Evolutionary conservation across 106 monocot genomes (phyloP), one percentile per base, ranked within the genome.

Genomic region (Dendrobium catenatum): DNA sequence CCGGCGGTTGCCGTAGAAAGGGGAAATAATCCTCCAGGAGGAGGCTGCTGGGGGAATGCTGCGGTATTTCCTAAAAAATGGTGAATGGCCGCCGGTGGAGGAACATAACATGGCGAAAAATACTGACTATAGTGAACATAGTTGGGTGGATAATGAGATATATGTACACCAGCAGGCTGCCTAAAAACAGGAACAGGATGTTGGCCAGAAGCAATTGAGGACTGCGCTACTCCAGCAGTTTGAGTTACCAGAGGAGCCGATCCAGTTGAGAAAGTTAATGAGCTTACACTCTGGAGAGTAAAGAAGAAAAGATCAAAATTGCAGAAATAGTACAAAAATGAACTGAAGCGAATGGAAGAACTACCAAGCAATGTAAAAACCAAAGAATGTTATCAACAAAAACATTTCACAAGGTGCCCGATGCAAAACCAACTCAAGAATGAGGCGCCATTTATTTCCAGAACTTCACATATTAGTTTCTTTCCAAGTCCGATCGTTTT

Each of bases 91-190:
- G 87, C 31, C 59, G 84, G 84, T 2, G 91, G 82, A 18, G 89
- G 90, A 76, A 94, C 81, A 81, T 88, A 97, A 78, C 89, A 92
- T 46, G 92, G 93, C 4, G 89, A 77, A 75, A 90, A 83, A 86
- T 92, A 94, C 59, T 90, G 94, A 78, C 64, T 80, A 82, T 91
- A 94, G 41, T 89, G 89, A 67, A 94, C 56, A 49, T 87, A 97
- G 79, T 92, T 97, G 2, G 94, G 89, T 18, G 94, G 86, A 80
- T 94, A 97, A 72, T 90, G 94, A 4, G 94, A 66, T 46, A 97
- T 73, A 70, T 88, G 91, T 73, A 94, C 78, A 44, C 90, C 92
- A 81, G 86, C 68, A 78, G 91, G 92, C 42, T 92, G 96, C 27
- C 96, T 84, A 72, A 91, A 90, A 26, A 91, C 49, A 56, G 92